Conservation (phyloP, 1,139 yeast genomes). For the Pichia sp. region DNA sequence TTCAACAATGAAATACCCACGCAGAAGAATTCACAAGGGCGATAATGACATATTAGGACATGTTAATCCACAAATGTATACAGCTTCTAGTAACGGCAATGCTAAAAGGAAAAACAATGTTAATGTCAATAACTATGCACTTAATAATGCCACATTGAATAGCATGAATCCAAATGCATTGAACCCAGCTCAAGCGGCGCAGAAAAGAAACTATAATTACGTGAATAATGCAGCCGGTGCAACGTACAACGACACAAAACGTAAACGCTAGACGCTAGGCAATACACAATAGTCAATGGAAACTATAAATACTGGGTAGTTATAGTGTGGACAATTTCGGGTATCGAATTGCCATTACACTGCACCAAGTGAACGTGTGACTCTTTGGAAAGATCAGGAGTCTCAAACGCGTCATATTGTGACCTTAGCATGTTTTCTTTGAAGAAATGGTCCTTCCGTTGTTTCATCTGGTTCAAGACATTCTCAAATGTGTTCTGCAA, state of each 20-base stretch:
- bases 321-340: too few relatives aligned
- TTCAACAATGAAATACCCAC: slow-evolving; percentile 56
- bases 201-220: too few relatives aligned
- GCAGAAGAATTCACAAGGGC: slow-evolving; percentile 68
- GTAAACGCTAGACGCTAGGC: too few relatives aligned
- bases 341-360: too few relatives aligned
- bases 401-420: slow-evolving; percentile 67
- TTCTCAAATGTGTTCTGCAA: slow-evolving; percentile 58
- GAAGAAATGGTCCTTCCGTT: slow-evolving; percentile 76
- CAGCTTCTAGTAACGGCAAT: slow-evolving; percentile 5
- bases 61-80: slow-evolving; percentile 12
- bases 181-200: not conserved
- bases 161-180: too few relatives aligned
- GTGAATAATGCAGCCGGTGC: too few relatives aligned
- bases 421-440: slow-evolving; percentile 74
- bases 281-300: too few relatives aligned
- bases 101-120: slow-evolving; percentile 3
- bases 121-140: not conserved
- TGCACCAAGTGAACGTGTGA: slow-evolving; percentile 14
- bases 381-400: slow-evolving; percentile 40
- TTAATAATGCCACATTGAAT: slow-evolving; percentile 10
- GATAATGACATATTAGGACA: slow-evolving; percentile 53
- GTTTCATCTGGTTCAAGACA: slow-evolving; percentile 49
- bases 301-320: too few relatives aligned
- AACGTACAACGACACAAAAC: too few relatives aligned